phyloP scores from a whole-genome alignment of 2,329 filamentous ascomycete genomes.

The Exophiala oligosperma region DNA sequence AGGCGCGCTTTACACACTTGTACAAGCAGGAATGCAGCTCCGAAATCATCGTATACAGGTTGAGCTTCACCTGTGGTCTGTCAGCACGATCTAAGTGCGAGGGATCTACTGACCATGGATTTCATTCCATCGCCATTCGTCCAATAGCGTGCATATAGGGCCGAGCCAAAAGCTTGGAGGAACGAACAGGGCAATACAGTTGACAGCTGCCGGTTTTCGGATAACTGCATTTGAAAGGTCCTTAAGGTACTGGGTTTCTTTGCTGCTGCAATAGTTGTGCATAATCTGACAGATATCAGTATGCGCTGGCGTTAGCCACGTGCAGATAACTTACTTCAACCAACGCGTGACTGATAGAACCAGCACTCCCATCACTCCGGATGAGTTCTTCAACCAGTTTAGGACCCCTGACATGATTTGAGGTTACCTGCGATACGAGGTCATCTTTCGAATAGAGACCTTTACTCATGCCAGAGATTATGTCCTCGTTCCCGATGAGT shows the following conservation, averaged over 20 bases:
- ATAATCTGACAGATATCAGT: slow-evolving; percentile 43
- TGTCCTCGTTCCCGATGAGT: slow-evolving; percentile 79
- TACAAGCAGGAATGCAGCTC: slow-evolving; percentile 59
- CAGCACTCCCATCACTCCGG: slow-evolving; percentile 87
- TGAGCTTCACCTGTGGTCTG: slow-evolving; percentile 55
- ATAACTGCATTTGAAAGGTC: slow-evolving; percentile 60
- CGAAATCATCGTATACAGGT: slow-evolving; percentile 66
- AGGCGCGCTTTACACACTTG: slow-evolving; percentile 60
- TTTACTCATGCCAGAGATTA: slow-evolving; percentile 70
- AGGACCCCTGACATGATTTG: slow-evolving; percentile 70
- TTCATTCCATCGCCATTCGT: slow-evolving; percentile 65
- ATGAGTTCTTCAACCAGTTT: slow-evolving; percentile 79
- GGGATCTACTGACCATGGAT: slow-evolving; percentile 51
- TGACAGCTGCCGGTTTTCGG: slow-evolving; percentile 56
- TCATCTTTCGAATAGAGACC: slow-evolving; percentile 76
- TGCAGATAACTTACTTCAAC: slow-evolving; percentile 58
- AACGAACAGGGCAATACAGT: slow-evolving; percentile 62
- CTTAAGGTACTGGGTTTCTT: slow-evolving; percentile 64
- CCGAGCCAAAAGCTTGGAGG: slow-evolving; percentile 57
- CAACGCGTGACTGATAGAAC: slow-evolving; percentile 76
- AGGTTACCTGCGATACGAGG: slow-evolving; percentile 74
- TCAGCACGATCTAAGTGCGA: slow-evolving; percentile 24
- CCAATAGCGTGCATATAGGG: slow-evolving; percentile 58
- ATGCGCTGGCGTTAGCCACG: not conserved
- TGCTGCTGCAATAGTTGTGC: slow-evolving; percentile 57